Base-by-base conservation (phyloP, 2,329 filamentous ascomycete species). In the Furcasterigmium sp. region DNA sequence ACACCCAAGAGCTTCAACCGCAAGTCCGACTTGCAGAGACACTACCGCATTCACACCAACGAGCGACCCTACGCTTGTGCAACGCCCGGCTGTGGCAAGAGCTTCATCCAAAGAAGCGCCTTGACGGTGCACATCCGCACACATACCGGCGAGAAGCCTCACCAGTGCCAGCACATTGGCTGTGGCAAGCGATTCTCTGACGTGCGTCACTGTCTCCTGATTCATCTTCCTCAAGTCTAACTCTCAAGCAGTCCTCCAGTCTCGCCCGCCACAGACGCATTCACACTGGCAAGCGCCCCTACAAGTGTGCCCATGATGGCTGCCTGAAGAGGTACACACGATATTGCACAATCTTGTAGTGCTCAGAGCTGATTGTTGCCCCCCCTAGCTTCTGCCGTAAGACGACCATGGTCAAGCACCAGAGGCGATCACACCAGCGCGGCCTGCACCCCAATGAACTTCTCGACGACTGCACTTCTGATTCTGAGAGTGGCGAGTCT, bases 21-120 rank as follows among this genome's bases (percentile, higher is more conserved):
- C 55, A 85, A 85, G 61, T 85, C 82, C 15, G 82, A 85, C 54
- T 66, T 86, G 47, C 80, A 84, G 56, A 73, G 82, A 56, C 82
- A 86, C 56, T 83, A 83, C 56, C 75, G 82, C 49, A 86, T 85
- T 56, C 82, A 86, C 62, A 86, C 82, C 42, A 85, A 85, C 56
- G 82, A 85, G 61, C 69, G 82, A 17, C 82, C 82, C 9, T 85
- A 84, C 58, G 70, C 73, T 23, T 86, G 82, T 62, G 68, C 67
- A 43, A 75, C 70, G 8, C 70, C 70, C 8, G 77, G 74, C 6
- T 86, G 82, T 56, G 78, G 78, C 36, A 85, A 86, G 65, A 81
- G 78, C 60, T 86, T 86, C 60, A 85, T 85, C 50, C 82, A 86
- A 55, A 70, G 81, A 47, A 85, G 82, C 60, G 82, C 82, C 30